Percentiles rank a stretch among this genome's conserved stretches.
phyloP scores from a whole-genome alignment of 2,329 filamentous ascomycete genomes.

The Cercospora janseana region DNA sequence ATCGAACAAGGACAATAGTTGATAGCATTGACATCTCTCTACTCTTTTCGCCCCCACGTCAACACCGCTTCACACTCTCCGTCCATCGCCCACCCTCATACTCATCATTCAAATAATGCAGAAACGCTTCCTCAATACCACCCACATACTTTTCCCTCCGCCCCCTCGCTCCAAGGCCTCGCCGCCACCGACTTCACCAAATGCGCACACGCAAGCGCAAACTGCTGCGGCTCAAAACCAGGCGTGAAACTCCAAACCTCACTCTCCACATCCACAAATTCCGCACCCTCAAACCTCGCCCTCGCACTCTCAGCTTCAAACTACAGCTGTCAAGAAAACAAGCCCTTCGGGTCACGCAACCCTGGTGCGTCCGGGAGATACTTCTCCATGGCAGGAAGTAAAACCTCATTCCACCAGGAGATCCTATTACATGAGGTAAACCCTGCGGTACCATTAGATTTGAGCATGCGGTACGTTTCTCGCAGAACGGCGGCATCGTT shows the following conservation, averaged over 20 bases:
- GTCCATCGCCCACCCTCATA: conserved; percentile 1
- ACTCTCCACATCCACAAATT: not conserved
- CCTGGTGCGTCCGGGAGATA: not conserved
- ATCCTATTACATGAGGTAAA: not conserved
- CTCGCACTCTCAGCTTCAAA: not conserved
- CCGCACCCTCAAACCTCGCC: not conserved
- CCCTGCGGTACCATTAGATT: not conserved
- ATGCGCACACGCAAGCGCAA: conserved; percentile 1
- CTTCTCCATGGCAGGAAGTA: not conserved
- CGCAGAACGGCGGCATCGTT: not conserved
- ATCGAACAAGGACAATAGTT: too few relatives aligned
- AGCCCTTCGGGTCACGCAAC: not conserved
- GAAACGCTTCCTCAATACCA: not conserved
- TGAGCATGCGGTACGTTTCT: conserved; percentile 5
- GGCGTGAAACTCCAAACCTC: conserved; percentile 4
- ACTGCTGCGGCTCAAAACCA: not conserved
- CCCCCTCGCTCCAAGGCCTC: not conserved
- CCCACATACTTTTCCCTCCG: not conserved
- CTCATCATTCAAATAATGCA: not conserved
- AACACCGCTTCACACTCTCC: conserved; percentile 2
- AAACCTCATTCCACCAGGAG: conserved; percentile 5
- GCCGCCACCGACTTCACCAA: conserved; percentile 2
- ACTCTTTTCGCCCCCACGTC: not conserved
- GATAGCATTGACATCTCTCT: too few relatives aligned
- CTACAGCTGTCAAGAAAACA: not conserved